These are phyloP conservation scores for Pittosporum tobira DNA, from an alignment of 129 eudicot species.

Conservation along the genomic window DNA sequence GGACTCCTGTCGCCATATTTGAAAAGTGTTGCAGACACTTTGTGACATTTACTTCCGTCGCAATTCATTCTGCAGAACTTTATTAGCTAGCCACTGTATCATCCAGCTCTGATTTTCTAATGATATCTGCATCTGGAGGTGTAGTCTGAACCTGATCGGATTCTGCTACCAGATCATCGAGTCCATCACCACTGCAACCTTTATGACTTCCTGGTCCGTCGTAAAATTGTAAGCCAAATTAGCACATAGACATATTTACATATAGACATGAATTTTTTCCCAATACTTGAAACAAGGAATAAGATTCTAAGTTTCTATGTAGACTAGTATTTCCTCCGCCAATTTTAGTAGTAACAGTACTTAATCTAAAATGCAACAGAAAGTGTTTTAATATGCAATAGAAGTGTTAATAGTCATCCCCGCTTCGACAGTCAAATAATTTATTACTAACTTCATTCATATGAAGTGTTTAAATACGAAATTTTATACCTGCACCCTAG, in stretches of 20 bases:
- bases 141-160: slow-evolving; percentile 45
- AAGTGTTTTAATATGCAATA: no score
- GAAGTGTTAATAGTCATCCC: no score
- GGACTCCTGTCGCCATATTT: no score
- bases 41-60: no score
- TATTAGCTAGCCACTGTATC: neutral
- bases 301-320: neutral
- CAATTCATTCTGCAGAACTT: neutral
- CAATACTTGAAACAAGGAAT: neutral
- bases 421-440: no score
- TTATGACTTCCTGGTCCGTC: slow-evolving; percentile 17
- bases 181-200: slow-evolving; percentile 7
- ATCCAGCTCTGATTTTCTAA: slow-evolving; percentile 13
- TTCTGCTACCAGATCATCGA: slow-evolving; percentile 22
- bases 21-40: no score
- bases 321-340: no score
- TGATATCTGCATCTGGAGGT: slow-evolving; percentile 52
- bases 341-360: no score
- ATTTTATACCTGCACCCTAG: no score
- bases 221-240: neutral
- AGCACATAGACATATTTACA: neutral
- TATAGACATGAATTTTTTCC: neutral
- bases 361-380: no score
- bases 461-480: no score
- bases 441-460: no score